Evolutionary conservation across 306 rosid genomes (phyloP).

Genomic region (Inga oerstediana): DNA sequence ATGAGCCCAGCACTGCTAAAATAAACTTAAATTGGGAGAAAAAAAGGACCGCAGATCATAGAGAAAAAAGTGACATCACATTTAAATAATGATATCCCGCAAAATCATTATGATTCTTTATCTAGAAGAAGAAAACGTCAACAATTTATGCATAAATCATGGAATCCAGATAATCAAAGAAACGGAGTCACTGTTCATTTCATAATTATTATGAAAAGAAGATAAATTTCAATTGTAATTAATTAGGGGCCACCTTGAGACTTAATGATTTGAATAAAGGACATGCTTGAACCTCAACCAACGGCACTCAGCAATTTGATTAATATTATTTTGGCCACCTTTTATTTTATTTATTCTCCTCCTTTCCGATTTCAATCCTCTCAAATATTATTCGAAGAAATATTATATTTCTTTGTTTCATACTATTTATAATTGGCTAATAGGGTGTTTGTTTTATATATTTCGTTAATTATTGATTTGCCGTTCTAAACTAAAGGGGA

Average conservation of each 20-base stretch:
- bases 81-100: neutral
- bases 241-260: neutral
- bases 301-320: neutral
- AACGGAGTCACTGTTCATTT: too few relatives aligned
- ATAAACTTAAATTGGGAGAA: neutral
- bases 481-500: neutral
- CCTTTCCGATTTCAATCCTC: neutral
- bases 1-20: too few relatives aligned
- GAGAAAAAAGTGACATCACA: neutral
- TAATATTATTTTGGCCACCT: neutral
- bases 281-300: neutral
- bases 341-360: neutral
- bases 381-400: neutral
- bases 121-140: neutral
- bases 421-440: too few relatives aligned
- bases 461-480: neutral
- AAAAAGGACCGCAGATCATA: neutral
- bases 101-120: neutral
- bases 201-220: neutral
- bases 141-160: neutral
- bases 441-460: neutral
- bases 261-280: neutral
- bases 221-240: neutral
- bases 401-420: neutral
- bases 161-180: neutral